These are phyloP conservation scores for Funneliformis geosporum DNA, from an alignment of 192 early-diverging fungal genomes.

Conservation along the genomic window DNA sequence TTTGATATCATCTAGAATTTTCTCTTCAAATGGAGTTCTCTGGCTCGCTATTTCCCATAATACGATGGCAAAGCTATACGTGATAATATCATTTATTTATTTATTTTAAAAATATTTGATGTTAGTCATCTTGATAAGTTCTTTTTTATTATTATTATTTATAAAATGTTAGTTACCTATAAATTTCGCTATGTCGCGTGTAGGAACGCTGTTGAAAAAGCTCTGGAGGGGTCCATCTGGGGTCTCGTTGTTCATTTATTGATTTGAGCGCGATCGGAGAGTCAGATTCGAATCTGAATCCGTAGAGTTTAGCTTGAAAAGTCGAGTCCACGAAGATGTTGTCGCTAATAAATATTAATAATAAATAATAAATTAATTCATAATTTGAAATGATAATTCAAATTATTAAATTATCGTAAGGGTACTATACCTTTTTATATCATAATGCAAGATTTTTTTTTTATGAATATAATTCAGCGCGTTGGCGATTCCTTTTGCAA, in stretches of 20 bases:
- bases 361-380: not conserved
- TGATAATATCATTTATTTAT: no score
- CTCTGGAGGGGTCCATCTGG: not conserved
- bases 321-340: not conserved
- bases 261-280: not conserved
- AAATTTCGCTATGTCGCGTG: no score
- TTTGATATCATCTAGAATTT: not conserved
- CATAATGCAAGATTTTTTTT: not conserved
- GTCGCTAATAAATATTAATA: not conserved
- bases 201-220: no score
- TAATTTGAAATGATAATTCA: not conserved
- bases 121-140: no score
- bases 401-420: not conserved
- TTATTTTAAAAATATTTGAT: no score
- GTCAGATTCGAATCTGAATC: not conserved
- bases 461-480: not conserved
- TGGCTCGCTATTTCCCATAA: not conserved
- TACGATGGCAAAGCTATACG: not conserved
- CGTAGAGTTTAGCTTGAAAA: not conserved
- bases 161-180: no score
- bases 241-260: not conserved
- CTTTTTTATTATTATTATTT: no score
- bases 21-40: not conserved
- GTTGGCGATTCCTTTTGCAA: not conserved
- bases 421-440: not conserved